A percentile compares a stretch with the other conserved stretches of the same genome.
Conservation (phyloP, 2,329 filamentous ascomycete species). For the Plenodomus lindquistii region DNA sequence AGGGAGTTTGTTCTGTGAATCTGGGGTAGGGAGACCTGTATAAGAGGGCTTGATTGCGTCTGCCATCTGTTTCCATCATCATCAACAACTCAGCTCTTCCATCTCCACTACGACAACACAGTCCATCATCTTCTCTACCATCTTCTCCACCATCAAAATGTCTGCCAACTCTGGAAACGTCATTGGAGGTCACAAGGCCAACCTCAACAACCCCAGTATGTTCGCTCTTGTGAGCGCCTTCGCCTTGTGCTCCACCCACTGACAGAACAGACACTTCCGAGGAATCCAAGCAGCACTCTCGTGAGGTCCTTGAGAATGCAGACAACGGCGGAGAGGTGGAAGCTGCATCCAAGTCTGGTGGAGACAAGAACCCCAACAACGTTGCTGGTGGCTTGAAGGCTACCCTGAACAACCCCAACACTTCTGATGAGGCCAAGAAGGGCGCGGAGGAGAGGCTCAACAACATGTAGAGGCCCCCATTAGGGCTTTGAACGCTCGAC, state of each 20-base stretch:
- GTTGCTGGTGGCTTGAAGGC: conserved; percentile 46
- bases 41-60: conserved; percentile 3
- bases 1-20: background rate
- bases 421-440: conserved; percentile 61
- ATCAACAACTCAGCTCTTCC: background rate
- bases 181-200: conserved; percentile 63
- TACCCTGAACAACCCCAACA: conserved; percentile 60
- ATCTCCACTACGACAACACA: background rate
- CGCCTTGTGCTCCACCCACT: background rate
- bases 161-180: conserved; percentile 54
- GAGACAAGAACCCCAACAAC: conserved; percentile 59
- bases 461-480: conserved; percentile 27
- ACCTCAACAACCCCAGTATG: conserved; percentile 58
- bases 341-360: conserved; percentile 5
- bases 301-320: conserved; percentile 56
- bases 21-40: background rate
- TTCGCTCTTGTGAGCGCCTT: background rate
- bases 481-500: too few species aligned
- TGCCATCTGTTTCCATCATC: background rate
- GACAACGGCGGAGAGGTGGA: conserved; percentile 50
- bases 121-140: background rate
- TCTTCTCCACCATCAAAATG: conserved; percentile 39
- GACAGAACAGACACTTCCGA: conserved; percentile 51
- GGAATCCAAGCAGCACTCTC: conserved; percentile 61
- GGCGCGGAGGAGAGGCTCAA: conserved; percentile 58